Percentiles rank a stretch among this genome's conserved stretches.
phyloP scores from a whole-genome alignment of 495 filamentous ascomycete genomes.

The Terfezia claveryi region DNA sequence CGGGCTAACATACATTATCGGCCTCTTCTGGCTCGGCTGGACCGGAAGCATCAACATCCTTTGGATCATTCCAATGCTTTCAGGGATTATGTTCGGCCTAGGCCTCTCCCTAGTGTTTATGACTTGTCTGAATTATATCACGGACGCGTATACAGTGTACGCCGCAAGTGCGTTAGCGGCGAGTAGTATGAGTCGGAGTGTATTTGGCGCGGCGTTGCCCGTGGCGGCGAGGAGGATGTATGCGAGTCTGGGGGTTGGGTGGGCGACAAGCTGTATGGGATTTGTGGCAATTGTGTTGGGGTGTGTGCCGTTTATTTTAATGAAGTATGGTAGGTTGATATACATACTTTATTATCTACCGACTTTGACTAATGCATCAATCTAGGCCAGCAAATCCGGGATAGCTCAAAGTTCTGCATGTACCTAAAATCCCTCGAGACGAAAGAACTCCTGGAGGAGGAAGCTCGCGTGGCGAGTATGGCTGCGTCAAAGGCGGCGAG shows the following conservation, averaged over 20 bases:
- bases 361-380: background rate
- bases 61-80: constrained; percentile 41
- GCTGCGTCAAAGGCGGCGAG: too few species aligned
- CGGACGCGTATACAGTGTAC: constrained; percentile 54
- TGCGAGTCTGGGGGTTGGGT: constrained; percentile 6
- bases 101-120: constrained; percentile 48
- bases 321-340: constrained; percentile 10
- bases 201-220: constrained; percentile 41
- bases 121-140: constrained; percentile 50
- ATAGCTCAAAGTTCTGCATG: constrained; percentile 14
- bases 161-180: constrained; percentile 51
- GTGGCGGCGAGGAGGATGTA: constrained; percentile 17
- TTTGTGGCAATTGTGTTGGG: constrained; percentile 11
- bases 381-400: constrained; percentile 10
- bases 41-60: constrained; percentile 32
- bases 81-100: constrained; percentile 44
- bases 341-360: too few species aligned
- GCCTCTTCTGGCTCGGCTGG: constrained; percentile 57
- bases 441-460: too few species aligned
- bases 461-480: too few species aligned
- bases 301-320: constrained; percentile 14
- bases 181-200: constrained; percentile 33
- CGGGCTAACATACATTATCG: constrained; percentile 37
- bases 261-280: constrained; percentile 15
- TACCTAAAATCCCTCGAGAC: constrained; percentile 9